Conservation (phyloP, 139 green algal genomes). For the Bryopsis sp. region DNA sequence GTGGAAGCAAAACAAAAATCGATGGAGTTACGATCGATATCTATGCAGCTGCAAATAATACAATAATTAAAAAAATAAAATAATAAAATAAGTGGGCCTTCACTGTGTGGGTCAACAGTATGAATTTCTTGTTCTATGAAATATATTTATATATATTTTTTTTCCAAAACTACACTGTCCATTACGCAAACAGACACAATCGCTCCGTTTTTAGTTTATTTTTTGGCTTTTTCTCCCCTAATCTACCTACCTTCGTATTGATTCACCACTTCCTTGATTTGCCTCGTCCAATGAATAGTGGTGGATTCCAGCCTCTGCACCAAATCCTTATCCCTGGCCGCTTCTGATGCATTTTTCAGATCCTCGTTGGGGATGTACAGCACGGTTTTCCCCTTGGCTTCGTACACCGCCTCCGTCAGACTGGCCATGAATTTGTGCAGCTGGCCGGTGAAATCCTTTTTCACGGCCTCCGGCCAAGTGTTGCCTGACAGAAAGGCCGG, state of each 20-base stretch:
- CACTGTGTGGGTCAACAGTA: no score
- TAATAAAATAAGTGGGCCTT: no score
- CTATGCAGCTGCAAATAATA: no score
- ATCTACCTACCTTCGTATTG: constrained; percentile 42
- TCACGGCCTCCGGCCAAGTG: constrained; percentile 62
- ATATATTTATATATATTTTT: no score
- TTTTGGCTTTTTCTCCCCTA: no score
- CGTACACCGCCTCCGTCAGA: constrained; percentile 43
- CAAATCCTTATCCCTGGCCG: constrained; percentile 54
- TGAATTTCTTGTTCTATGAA: no score
- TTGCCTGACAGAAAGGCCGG: constrained; percentile 48
- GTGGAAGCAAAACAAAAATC: no score
- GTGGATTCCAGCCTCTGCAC: constrained; percentile 75
- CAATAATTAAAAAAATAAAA: no score
- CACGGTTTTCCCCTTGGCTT: constrained; percentile 45
- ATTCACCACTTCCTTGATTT: constrained; percentile 73
- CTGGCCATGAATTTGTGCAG: constrained; percentile 57
- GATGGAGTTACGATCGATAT: no score
- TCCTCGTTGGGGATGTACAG: constrained; percentile 55
- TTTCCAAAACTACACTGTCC: no score
- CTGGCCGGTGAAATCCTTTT: constrained; percentile 58
- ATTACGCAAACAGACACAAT: no score
- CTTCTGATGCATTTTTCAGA: background rate
- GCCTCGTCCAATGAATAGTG: constrained; percentile 77
- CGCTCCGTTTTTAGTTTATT: no score